These are phyloP conservation scores for Neofusicoccum sp. DNA, from an alignment of 2,329 filamentous ascomycete genomes.

Conservation along the genomic window DNA sequence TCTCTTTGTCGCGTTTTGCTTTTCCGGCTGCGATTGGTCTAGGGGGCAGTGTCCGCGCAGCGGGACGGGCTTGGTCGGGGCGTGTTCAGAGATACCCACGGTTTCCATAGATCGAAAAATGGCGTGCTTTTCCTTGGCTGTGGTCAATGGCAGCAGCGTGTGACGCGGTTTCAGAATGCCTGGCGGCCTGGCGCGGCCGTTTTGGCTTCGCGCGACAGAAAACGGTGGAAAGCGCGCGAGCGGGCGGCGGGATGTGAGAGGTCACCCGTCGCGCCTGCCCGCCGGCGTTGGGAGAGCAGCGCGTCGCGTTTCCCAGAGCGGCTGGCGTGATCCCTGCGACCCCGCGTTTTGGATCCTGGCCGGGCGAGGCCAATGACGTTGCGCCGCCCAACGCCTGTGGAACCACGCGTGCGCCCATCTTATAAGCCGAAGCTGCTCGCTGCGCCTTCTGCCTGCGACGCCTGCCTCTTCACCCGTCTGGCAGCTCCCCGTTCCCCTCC, in stretches of 20 bases:
- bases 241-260: background rate
- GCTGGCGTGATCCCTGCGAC: constrained; percentile 1
- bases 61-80: background rate
- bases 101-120: constrained; percentile 11
- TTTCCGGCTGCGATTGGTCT: background rate
- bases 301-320: background rate
- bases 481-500: background rate
- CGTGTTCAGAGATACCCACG: constrained; percentile 20
- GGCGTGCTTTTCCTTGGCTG: constrained; percentile 7
- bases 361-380: constrained; percentile 10
- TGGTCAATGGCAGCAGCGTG: background rate
- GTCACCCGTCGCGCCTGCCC: background rate
- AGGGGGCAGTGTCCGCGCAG: background rate
- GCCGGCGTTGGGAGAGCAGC: too few species aligned
- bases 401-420: constrained; percentile 12
- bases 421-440: background rate
- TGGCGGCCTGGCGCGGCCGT: background rate
- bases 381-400: background rate
- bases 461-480: background rate
- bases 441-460: background rate
- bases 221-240: constrained; percentile 1
- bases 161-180: background rate
- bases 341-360: constrained; percentile 6
- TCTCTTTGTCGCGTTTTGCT: background rate
- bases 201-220: background rate